phyloP scores from a whole-genome alignment of 352 stramenopile species.

The Globisporangium lucens region DNA sequence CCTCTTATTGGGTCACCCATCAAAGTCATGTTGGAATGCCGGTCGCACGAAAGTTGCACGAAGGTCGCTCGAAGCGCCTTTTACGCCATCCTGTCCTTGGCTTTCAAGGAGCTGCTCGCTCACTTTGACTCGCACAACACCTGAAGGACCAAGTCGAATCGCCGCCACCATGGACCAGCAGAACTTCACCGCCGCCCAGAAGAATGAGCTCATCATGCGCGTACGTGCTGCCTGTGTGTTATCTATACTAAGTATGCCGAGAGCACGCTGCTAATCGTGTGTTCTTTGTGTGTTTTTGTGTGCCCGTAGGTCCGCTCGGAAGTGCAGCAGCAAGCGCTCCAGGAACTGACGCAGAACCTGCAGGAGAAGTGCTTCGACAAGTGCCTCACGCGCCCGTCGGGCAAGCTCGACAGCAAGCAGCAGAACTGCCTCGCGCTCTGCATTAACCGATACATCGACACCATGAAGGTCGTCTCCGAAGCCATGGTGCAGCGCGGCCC shows the following conservation, averaged over 20 bases:
- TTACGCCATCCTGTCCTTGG: slow-evolving; percentile 6
- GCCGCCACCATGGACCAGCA: slow-evolving; percentile 53
- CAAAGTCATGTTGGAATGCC: slow-evolving; percentile 5
- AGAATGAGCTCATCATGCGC: slow-evolving; percentile 81
- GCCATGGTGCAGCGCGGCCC: slow-evolving; percentile 72
- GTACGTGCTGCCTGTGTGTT: slow-evolving; percentile 28
- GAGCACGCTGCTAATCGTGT: not conserved
- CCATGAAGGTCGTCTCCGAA: slow-evolving; percentile 88
- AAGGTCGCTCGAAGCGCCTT: slow-evolving; percentile 3
- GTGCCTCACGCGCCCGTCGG: slow-evolving; percentile 75
- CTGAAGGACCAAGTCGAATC: slow-evolving; percentile 16
- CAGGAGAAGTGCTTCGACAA: slow-evolving; percentile 92
- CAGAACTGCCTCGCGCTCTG: slow-evolving; percentile 88
- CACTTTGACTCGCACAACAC: slow-evolving; percentile 8
- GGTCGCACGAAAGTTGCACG: slow-evolving; percentile 20
- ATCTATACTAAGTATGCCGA: not conserved
- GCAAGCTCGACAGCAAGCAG: slow-evolving; percentile 88
- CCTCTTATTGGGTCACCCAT: slow-evolving; percentile 2
- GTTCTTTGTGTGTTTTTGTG: not conserved
- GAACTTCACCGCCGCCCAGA: slow-evolving; percentile 78
- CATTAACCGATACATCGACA: slow-evolving; percentile 90
- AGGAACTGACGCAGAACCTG: slow-evolving; percentile 84
- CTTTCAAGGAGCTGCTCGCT: not conserved
- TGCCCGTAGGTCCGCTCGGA: slow-evolving; percentile 66
- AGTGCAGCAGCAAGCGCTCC: slow-evolving; percentile 77